phyloP scores from a whole-genome alignment of 805 yeast species.

The Torulaspora indica region DNA sequence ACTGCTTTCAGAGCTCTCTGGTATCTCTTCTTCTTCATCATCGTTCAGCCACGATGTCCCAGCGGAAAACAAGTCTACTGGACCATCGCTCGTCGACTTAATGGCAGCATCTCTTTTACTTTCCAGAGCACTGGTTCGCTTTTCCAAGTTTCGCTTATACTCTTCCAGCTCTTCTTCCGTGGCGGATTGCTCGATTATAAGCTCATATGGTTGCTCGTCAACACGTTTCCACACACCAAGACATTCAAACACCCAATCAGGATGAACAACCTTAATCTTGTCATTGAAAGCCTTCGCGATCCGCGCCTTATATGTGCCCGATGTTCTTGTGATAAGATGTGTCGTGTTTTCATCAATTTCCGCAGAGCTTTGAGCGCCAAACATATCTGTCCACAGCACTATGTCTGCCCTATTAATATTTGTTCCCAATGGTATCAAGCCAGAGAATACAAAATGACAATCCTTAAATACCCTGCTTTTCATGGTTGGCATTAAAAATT shows the following conservation, averaged over 20 bases:
- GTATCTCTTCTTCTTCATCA: slow-evolving; percentile 32
- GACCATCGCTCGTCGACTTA: slow-evolving; percentile 17
- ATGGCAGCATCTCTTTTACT: slow-evolving; percentile 18
- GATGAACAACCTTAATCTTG: slow-evolving; percentile 70
- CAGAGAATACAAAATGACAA: slow-evolving; percentile 72
- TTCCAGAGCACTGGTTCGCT: slow-evolving; percentile 15
- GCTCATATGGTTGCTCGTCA: slow-evolving; percentile 54
- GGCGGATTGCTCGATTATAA: slow-evolving; percentile 48
- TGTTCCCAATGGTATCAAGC: slow-evolving; percentile 82
- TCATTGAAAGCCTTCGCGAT: slow-evolving; percentile 65
- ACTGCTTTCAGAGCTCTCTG: slow-evolving; percentile 26
- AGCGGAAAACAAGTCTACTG: slow-evolving; percentile 26
- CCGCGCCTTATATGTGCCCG: slow-evolving; percentile 79
- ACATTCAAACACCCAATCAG: slow-evolving; percentile 90
- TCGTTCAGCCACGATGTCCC: slow-evolving; percentile 35
- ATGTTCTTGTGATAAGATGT: slow-evolving; percentile 78
- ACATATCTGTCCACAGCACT: slow-evolving; percentile 85
- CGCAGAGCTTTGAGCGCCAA: slow-evolving; percentile 80
- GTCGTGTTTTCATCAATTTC: slow-evolving; percentile 73
- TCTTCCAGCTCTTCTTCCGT: slow-evolving; percentile 40
- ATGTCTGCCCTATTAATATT: slow-evolving; percentile 73
- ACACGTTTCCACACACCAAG: slow-evolving; percentile 71
- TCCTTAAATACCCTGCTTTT: slow-evolving; percentile 64
- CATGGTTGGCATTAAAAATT: slow-evolving; percentile 67
- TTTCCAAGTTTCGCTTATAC: slow-evolving; percentile 31